A percentile compares a stretch with the other conserved stretches of the same genome.
Conservation (phyloP, 306 rosid species). For the Inga leiocalycina region DNA sequence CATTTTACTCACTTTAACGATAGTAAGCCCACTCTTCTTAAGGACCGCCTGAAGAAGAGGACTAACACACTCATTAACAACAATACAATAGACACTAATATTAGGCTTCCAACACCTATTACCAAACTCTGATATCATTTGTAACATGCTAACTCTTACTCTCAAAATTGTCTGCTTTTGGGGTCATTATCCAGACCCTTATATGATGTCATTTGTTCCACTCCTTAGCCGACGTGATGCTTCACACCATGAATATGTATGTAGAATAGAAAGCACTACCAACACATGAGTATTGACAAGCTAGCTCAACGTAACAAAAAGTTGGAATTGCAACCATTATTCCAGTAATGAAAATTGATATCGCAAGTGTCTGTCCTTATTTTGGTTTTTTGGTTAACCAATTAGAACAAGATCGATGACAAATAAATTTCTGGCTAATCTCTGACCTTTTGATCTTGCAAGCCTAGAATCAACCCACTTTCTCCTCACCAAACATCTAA, state of each 20-base stretch:
- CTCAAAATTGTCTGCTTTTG: too few species aligned
- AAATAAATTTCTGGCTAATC: slow-evolving; percentile 65
- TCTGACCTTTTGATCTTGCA: slow-evolving; percentile 36
- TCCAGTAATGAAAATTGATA: slow-evolving; percentile 83
- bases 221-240: too few species aligned
- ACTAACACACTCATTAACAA: too few species aligned
- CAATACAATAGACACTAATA: too few species aligned
- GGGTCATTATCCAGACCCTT: too few species aligned
- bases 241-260: slow-evolving; percentile 68
- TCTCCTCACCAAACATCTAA: slow-evolving; percentile 60
- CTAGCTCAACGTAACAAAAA: slow-evolving; percentile 91
- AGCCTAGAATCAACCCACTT: slow-evolving; percentile 73
- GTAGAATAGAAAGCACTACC: slow-evolving; percentile 97
- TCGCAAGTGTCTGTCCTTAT: slow-evolving; percentile 82
- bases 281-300: slow-evolving; percentile 96
- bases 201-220: too few species aligned
- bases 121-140: too few species aligned
- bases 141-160: too few species aligned
- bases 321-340: slow-evolving; percentile 92
- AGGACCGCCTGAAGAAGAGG: too few species aligned
- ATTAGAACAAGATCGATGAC: slow-evolving; percentile 62
- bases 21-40: too few species aligned
- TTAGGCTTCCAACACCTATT: too few species aligned
- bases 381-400: slow-evolving; percentile 67
- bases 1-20: too few species aligned